Conservation (phyloP, 2,329 filamentous ascomycete species). For the Exophiala spinifera region DNA sequence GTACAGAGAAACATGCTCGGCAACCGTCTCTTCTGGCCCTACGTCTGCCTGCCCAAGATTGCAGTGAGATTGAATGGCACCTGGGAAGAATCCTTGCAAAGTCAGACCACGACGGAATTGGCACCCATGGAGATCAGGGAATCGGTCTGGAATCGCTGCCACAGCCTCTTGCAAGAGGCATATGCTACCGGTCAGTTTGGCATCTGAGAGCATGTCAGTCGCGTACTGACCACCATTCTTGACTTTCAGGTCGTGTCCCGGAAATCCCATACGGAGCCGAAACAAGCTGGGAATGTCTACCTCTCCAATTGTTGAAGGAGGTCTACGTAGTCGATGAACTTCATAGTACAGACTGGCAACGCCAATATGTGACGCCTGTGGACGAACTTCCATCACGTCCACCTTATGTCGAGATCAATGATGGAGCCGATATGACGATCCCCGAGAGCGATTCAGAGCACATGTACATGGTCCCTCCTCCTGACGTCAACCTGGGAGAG, state of each 20-base stretch:
- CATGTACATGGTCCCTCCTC: background rate
- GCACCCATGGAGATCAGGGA: no score
- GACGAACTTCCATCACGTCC: background rate
- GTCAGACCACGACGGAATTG: background rate
- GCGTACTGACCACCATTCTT: background rate
- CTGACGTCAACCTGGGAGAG: no score
- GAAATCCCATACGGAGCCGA: background rate
- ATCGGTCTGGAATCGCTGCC: no score
- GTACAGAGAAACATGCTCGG: constrained; percentile 4
- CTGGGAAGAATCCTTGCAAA: background rate
- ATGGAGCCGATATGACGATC: background rate
- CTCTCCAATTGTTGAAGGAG: background rate
- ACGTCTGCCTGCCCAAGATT: constrained; percentile 7
- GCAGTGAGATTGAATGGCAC: background rate
- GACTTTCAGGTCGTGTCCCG: background rate
- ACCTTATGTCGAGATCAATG: background rate
- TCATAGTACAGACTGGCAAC: background rate
- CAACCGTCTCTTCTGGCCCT: constrained; percentile 7
- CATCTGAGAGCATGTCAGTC: no score
- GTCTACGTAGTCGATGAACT: background rate
- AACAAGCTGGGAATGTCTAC: background rate
- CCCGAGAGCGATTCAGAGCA: background rate
- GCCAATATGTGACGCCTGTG: background rate
- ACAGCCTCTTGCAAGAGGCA: no score
- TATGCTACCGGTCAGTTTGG: no score